Conservation (phyloP, 129 eudicot species). For the Chrysanthemum lavandulifolium region DNA sequence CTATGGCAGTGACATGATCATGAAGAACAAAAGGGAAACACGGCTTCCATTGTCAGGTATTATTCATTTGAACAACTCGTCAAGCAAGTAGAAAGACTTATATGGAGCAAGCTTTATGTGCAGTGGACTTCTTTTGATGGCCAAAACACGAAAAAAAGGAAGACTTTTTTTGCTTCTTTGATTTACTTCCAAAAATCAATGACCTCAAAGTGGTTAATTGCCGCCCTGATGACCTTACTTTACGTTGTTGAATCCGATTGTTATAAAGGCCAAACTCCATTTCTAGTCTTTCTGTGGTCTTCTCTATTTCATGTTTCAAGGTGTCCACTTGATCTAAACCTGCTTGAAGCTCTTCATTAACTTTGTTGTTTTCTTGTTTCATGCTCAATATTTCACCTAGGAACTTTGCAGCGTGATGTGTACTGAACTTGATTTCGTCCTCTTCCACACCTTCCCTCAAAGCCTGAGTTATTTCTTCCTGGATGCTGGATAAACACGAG, state of each 20-base stretch:
- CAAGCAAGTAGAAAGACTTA: constrained; percentile 19
- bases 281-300: constrained; percentile 49
- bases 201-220: constrained; percentile 52
- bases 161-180: constrained; percentile 50
- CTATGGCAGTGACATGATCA: neutral
- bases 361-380: constrained; percentile 89
- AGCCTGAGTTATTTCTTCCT: constrained; percentile 55
- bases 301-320: constrained; percentile 55
- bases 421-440: constrained; percentile 58
- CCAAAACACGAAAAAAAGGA: constrained; percentile 62
- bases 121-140: constrained; percentile 34
- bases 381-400: constrained; percentile 80
- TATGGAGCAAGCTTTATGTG: constrained; percentile 24
- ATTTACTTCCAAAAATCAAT: constrained; percentile 67
- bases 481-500: constrained; percentile 51
- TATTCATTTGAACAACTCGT: neutral
- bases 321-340: constrained; percentile 51
- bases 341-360: constrained; percentile 69
- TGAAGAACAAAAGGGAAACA: neutral
- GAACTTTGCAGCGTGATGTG: constrained; percentile 81
- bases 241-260: constrained; percentile 26
- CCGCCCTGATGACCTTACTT: constrained; percentile 29
- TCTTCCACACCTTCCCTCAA: constrained; percentile 61
- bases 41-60: constrained; percentile 5
- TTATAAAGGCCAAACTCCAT: constrained; percentile 46